phyloP scores from a whole-genome alignment of 202 grass and related monocot genomes.

The Schoenoplectus tabernaemontani region DNA sequence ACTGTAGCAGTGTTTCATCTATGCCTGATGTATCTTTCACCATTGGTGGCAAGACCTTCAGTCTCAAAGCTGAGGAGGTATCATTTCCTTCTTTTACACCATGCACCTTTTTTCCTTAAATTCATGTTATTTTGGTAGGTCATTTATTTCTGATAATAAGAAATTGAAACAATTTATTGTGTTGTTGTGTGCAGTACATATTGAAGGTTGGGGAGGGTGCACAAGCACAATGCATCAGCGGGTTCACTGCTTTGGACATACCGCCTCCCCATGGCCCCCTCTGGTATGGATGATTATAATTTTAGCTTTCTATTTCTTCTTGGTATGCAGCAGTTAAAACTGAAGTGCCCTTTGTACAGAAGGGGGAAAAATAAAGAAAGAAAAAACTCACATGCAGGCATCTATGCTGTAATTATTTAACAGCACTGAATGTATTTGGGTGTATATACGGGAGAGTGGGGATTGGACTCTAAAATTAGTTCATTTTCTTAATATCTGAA shows the following conservation, averaged over 20 bases:
- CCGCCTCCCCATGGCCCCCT: conserved; percentile 66
- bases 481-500: not conserved
- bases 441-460: not conserved
- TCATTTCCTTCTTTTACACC: not conserved
- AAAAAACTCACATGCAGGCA: not conserved
- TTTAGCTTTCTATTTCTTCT: not conserved
- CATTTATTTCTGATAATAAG: not conserved
- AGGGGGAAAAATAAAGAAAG: not conserved
- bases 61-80: conserved; percentile 69
- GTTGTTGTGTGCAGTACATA: conserved; percentile 49
- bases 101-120: not conserved
- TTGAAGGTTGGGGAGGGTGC: conserved; percentile 44
- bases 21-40: conserved; percentile 66
- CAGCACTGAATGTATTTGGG: not conserved
- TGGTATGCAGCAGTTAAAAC: not conserved
- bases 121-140: not conserved
- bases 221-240: conserved; percentile 66
- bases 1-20: conserved; percentile 48
- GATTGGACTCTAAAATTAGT: not conserved
- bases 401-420: not conserved
- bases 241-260: conserved; percentile 68
- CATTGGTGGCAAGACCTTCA: conserved; percentile 60
- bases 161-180: conserved; percentile 2
- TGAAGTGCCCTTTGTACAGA: not conserved
- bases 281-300: conserved; percentile 35